Evolutionary conservation across 768 basidiomycete genomes (phyloP).

Genomic region (Pisolithus orientalis): DNA sequence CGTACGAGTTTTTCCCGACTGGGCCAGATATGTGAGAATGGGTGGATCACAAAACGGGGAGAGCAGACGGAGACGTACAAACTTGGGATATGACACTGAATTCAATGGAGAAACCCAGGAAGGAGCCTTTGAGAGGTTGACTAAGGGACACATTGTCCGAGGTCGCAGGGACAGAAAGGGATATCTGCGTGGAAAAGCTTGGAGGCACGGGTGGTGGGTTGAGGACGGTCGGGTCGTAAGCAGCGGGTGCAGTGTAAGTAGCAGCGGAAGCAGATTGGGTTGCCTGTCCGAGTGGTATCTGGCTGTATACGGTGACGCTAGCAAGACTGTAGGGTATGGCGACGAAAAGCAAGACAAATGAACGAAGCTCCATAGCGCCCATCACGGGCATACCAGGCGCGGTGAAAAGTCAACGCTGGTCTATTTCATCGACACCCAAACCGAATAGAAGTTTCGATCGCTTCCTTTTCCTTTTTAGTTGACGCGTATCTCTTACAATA

Average conservation of each 20-base stretch:
- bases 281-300: constrained; percentile 14
- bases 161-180: constrained; percentile 19
- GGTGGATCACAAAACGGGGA: background rate
- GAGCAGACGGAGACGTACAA: constrained; percentile 17
- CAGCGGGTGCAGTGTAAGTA: constrained; percentile 25
- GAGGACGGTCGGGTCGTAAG: constrained; percentile 27
- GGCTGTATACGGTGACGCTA: constrained; percentile 25
- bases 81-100: constrained; percentile 54
- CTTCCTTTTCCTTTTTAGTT: no score
- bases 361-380: constrained; percentile 5
- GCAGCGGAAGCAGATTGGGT: constrained; percentile 12
- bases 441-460: no score
- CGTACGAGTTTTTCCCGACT: constrained; percentile 12
- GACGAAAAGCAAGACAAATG: background rate
- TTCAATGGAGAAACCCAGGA: constrained; percentile 58
- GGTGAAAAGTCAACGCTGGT: background rate
- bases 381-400: background rate
- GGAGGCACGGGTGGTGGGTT: constrained; percentile 23
- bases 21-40: background rate
- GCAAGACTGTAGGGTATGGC: constrained; percentile 6
- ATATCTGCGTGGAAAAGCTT: constrained; percentile 16
- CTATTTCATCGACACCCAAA: no score
- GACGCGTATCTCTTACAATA: no score
- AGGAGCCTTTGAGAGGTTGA: constrained; percentile 34
- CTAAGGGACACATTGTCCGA: constrained; percentile 4